Conservation (phyloP, 83 land plant species). For the Picea abies region DNA sequence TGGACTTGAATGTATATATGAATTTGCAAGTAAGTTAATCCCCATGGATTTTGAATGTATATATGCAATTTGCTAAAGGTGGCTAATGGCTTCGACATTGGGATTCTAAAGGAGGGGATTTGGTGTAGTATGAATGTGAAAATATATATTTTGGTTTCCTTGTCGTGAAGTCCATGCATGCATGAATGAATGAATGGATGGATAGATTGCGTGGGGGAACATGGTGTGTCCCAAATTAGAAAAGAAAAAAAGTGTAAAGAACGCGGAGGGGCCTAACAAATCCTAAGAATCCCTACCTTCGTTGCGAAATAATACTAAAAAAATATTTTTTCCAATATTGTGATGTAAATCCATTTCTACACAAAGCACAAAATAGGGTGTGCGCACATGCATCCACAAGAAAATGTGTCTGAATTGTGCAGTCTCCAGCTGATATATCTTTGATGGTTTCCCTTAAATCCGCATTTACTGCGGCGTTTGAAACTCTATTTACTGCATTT, state of each 20-base stretch:
- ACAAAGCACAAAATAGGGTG: constrained; percentile 3
- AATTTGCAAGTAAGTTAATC: no score
- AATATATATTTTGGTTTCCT: no score
- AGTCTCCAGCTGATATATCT: background rate
- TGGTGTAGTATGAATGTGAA: no score
- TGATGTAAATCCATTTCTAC: background rate
- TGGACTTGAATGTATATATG: no score
- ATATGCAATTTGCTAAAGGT: no score
- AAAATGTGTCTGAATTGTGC: constrained; percentile 12
- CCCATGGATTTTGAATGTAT: no score
- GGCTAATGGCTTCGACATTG: no score
- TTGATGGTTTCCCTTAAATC: no score
- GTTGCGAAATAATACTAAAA: background rate
- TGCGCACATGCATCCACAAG: constrained; percentile 13
- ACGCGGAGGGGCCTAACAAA: background rate
- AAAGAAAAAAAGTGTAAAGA: background rate
- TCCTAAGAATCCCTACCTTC: background rate
- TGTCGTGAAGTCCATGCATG: constrained; percentile 6
- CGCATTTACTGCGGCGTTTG: no score
- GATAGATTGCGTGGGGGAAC: background rate
- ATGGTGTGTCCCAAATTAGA: background rate
- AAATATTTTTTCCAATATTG: background rate
- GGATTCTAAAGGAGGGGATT: no score
- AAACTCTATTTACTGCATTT: no score
- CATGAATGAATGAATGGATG: background rate